Conservation (phyloP, 352 stramenopile genomes). For the Pythium rishiriense region DNA sequence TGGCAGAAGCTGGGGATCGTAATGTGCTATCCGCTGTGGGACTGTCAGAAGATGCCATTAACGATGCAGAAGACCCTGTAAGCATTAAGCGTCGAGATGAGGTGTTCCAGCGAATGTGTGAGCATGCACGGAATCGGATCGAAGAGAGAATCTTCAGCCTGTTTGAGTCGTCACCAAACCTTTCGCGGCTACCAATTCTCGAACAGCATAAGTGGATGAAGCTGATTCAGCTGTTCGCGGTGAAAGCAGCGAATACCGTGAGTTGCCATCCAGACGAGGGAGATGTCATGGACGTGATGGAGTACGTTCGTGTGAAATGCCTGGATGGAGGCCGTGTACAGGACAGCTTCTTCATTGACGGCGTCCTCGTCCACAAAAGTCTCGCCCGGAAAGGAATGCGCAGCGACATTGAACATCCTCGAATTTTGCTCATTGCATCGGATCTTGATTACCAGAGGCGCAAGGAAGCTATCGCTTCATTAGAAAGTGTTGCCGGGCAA, state of each 20-base stretch:
- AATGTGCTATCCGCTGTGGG: conserved; percentile 62
- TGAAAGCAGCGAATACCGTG: conserved; percentile 62
- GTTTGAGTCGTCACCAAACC: conserved; percentile 47
- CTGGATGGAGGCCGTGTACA: conserved; percentile 70
- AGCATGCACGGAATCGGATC: conserved; percentile 58
- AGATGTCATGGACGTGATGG: conserved; percentile 82
- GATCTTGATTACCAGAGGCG: conserved; percentile 84
- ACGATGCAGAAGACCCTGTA: conserved; percentile 52
- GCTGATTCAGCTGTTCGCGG: conserved; percentile 71
- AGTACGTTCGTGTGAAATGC: conserved; percentile 83
- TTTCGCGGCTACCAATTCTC: conserved; percentile 61
- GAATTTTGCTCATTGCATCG: conserved; percentile 83
- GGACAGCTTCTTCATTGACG: conserved; percentile 89
- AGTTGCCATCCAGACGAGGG: conserved; percentile 69
- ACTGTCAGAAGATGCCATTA: conserved; percentile 59
- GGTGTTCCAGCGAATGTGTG: conserved; percentile 55
- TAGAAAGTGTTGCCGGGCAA: conserved; percentile 81
- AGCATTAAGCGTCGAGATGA: conserved; percentile 43
- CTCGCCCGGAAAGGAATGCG: conserved; percentile 84
- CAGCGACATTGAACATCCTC: conserved; percentile 71
- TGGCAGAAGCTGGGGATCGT: conserved; percentile 39
- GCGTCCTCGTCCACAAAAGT: conserved; percentile 87
- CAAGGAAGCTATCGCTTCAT: conserved; percentile 78
- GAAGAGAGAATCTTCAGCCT: conserved; percentile 77
- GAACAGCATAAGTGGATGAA: conserved; percentile 86